phyloP scores from a whole-genome alignment of 371 early-diverging fungal species.

The Dichotomocladium elegans region DNA sequence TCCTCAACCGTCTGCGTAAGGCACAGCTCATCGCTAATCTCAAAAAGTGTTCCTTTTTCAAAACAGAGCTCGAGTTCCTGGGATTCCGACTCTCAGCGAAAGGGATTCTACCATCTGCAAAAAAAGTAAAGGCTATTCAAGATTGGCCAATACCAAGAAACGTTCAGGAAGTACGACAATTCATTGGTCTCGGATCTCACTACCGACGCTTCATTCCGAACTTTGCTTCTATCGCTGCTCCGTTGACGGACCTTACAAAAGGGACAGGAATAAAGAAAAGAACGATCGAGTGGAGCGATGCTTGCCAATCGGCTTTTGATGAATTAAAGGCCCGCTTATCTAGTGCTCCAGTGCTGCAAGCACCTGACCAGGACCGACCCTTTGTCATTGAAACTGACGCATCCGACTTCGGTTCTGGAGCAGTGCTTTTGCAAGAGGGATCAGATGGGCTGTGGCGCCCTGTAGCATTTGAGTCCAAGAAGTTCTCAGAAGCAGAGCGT shows the following conservation, averaged over 20 bases:
- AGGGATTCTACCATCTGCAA: slow-evolving; percentile 19
- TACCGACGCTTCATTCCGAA: slow-evolving; percentile 27
- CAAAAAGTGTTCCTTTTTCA: slow-evolving; percentile 50
- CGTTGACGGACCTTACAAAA: no score
- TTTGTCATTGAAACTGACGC: slow-evolving; percentile 34
- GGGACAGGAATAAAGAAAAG: no score
- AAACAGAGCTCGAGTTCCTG: slow-evolving; percentile 32
- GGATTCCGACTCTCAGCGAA: slow-evolving; percentile 31
- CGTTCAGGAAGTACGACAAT: slow-evolving; percentile 28
- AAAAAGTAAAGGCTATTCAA: slow-evolving; percentile 25
- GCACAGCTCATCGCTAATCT: slow-evolving; percentile 31
- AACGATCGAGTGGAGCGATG: no score
- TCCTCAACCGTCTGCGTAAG: slow-evolving; percentile 29
- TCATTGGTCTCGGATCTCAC: slow-evolving; percentile 25
- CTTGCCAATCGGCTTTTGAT: slow-evolving; percentile 6
- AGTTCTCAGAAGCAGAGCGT: not conserved
- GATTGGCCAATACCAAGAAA: slow-evolving; percentile 33
- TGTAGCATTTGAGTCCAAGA: not conserved
- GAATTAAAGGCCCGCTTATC: not conserved
- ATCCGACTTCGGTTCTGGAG: slow-evolving; percentile 22
- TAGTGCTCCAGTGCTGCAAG: slow-evolving; percentile 1
- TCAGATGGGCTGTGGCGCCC: not conserved
- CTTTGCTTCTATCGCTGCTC: slow-evolving; percentile 26
- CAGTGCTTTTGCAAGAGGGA: slow-evolving; percentile 16
- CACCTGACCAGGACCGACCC: slow-evolving; percentile 14